Conservation (phyloP, 1,284 basidiomycete genomes). For the Trichosporon inkin region DNA sequence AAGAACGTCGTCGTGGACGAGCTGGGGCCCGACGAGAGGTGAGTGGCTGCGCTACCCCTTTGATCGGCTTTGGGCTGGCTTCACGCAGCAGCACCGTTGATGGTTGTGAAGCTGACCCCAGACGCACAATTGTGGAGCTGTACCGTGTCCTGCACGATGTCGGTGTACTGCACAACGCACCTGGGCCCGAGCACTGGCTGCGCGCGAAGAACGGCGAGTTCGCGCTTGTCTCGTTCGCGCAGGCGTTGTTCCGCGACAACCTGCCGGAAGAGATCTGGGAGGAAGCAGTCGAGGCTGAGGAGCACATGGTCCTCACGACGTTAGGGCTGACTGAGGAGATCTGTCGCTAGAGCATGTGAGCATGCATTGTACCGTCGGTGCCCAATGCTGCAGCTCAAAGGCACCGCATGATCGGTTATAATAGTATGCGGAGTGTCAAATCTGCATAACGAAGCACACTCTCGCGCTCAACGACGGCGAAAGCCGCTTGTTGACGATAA, state of each 20-base stretch:
- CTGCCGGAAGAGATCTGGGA: neutral
- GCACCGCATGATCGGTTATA: too few species aligned
- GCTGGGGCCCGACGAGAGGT: neutral
- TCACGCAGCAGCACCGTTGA: too few species aligned
- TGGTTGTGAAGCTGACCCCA: neutral
- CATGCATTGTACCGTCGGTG: too few species aligned
- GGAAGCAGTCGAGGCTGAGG: neutral
- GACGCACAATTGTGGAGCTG: neutral
- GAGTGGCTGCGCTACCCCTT: neutral
- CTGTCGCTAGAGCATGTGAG: too few species aligned
- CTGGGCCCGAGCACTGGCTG: neutral
- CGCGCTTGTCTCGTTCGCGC: neutral
- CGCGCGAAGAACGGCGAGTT: neutral
- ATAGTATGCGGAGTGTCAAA: too few species aligned
- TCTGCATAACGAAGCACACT: too few species aligned
- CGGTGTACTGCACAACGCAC: conserved; percentile 1
- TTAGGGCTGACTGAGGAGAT: neutral
- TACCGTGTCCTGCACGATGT: neutral
- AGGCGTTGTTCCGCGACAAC: neutral
- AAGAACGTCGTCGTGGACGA: neutral
- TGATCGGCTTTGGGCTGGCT: too few species aligned
- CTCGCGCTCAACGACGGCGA: too few species aligned
- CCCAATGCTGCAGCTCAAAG: too few species aligned
- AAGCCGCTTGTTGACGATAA: too few species aligned
- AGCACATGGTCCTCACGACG: neutral